These are phyloP conservation scores for Zostera marina DNA, from an alignment of 116 monocot genomes.

Conservation along the genomic window DNA sequence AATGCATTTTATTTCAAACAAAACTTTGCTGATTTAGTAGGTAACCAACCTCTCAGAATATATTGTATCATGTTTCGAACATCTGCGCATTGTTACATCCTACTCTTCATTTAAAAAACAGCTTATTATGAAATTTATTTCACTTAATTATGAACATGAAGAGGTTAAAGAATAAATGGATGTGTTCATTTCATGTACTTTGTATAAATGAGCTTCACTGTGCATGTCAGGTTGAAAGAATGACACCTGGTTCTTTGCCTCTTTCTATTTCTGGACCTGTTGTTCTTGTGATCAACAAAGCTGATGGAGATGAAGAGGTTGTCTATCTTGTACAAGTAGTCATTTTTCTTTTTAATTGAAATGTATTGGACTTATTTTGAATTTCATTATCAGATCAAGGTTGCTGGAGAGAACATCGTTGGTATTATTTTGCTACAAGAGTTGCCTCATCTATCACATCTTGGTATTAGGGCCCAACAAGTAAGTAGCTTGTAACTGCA, in stretches of 20 bases:
- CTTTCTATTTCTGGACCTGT: conserved; percentile 52
- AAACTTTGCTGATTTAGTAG: background rate
- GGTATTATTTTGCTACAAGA: conserved; percentile 79
- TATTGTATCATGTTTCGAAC: background rate
- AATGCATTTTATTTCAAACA: background rate
- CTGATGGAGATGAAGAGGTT: conserved; percentile 98
- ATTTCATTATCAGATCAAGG: conserved; percentile 47
- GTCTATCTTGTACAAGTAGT: background rate
- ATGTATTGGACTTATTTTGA: background rate
- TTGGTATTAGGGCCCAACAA: conserved; percentile 94
- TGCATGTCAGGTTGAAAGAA: conserved; percentile 55
- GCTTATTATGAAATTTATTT: too few relatives aligned
- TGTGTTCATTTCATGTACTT: background rate
- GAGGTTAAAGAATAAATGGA: too few relatives aligned
- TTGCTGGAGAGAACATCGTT: conserved; percentile 72
- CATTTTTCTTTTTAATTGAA: background rate
- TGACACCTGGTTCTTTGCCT: conserved; percentile 60
- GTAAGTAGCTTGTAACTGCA: conserved; percentile 15
- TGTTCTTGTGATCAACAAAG: conserved; percentile 69
- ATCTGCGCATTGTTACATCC: too few relatives aligned
- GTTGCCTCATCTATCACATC: conserved; percentile 92
- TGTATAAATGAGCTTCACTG: background rate
- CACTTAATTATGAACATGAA: too few relatives aligned
- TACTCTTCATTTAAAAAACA: too few relatives aligned
- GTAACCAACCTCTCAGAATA: too few relatives aligned